Evolutionary conservation across 2,329 filamentous ascomycete species (phyloP), one percentile per base, ranked within the genome.

Genomic region (Colletotrichum simmondsii): DNA sequence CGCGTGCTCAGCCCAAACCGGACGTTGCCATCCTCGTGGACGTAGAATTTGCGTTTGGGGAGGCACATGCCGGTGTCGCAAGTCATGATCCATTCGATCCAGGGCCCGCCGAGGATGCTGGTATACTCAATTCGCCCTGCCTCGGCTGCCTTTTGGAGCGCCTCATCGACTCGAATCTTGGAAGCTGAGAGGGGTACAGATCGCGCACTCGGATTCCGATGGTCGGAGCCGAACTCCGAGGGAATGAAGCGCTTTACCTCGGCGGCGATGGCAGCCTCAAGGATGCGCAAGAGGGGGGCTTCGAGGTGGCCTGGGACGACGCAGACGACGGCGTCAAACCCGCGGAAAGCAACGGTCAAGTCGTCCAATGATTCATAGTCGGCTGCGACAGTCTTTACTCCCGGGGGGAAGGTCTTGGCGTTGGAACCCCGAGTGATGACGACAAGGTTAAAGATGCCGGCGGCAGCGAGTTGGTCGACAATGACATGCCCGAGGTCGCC

Each of bases 291-390:
- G 74, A 90, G 88, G 26, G 80, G 78, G 74, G 89, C 87, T 14
- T 74, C 71, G 16, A 52, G 68, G n/a, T 68, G 42, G 7, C 86
- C 77, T 49, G 82, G 84, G 32, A 89, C 80, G 1, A 85, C 80
- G 19, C 84, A 85, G 32, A 91, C 79, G n/a, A 92, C 83, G 1
- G 87, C 90, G 73, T 92, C 90, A 68, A 90, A 86, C 66, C 86
- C 89, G 57, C 84, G 75, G 62, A 93, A 85, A 0, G 87, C 87
- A 1, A 81, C 73, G 0, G 80, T 84, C n/a, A 92, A 84, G 30
- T 86, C 86, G 0, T 84, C 78, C 3, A 86, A 78, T 7, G 65
- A 68, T 22, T 59, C 63, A 65, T 83, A 83, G 76, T 84, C 85
- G 35, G 81, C 81, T 26, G 81, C 77, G 5, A 78, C 72, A 30